These are phyloP conservation scores for Umbelopsis sp. DNA, from an alignment of 192 early-diverging fungal species.

Conservation along the genomic window DNA sequence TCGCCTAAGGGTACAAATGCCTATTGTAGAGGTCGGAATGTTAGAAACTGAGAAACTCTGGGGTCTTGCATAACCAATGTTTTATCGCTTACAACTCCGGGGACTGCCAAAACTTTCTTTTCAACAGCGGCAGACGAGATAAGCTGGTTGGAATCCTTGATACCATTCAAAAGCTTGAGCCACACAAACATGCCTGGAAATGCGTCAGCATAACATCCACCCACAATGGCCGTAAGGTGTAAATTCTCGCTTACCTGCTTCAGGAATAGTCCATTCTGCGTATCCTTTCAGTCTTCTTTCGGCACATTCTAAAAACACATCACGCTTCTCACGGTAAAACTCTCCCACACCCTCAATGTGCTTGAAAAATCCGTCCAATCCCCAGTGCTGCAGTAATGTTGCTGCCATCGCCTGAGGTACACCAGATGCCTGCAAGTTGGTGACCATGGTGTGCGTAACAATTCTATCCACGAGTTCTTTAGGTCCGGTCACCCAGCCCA, in stretches of 20 bases:
- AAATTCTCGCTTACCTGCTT: constrained; percentile 45
- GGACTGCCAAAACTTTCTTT: constrained; percentile 71
- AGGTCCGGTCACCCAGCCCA: constrained; percentile 79
- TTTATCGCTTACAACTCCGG: constrained; percentile 48
- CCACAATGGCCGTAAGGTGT: background rate
- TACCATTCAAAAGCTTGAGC: constrained; percentile 59
- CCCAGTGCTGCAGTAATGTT: constrained; percentile 76
- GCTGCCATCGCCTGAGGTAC: constrained; percentile 78
- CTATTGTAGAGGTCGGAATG: constrained; percentile 38
- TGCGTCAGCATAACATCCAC: too few relatives aligned
- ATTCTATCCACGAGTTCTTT: constrained; percentile 76
- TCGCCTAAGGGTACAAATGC: constrained; percentile 44
- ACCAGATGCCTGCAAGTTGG: constrained; percentile 82
- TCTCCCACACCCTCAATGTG: constrained; percentile 69
- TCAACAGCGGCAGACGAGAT: constrained; percentile 63
- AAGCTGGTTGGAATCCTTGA: constrained; percentile 55
- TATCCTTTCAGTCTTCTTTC: constrained; percentile 61
- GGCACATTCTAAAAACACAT: constrained; percentile 66
- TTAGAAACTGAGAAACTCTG: constrained; percentile 5
- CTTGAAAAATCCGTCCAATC: constrained; percentile 73
- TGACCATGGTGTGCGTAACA: constrained; percentile 71
- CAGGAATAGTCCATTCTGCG: constrained; percentile 60
- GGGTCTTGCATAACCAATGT: background rate
- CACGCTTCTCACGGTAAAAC: constrained; percentile 75
- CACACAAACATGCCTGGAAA: constrained; percentile 72